phyloP scores from a whole-genome alignment of 345 rosid species.

The Arabidopsis arenosa region DNA sequence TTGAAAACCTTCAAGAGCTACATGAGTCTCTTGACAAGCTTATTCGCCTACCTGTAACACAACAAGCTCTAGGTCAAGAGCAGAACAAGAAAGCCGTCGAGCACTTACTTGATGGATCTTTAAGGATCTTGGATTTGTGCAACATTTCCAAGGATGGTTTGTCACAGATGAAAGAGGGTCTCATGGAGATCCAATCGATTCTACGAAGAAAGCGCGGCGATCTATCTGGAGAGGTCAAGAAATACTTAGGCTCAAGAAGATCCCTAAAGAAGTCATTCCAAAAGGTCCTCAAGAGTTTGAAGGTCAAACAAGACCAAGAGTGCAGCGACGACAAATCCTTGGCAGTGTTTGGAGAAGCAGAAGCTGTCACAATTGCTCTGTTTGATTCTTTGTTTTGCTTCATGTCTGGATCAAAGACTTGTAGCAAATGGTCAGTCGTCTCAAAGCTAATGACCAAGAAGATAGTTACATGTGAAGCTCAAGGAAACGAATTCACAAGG shows the following conservation, averaged over 20 bases:
- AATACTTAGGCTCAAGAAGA: slow-evolving; percentile 37
- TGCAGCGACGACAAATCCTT: background rate
- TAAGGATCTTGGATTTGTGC: slow-evolving; percentile 42
- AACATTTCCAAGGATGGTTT: slow-evolving; percentile 44
- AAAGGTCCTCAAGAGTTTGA: slow-evolving; percentile 28
- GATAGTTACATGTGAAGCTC: background rate
- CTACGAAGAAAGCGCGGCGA: slow-evolving; percentile 33
- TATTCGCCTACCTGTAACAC: slow-evolving; percentile 39
- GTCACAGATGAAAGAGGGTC: slow-evolving; percentile 40
- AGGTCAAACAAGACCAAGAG: slow-evolving; percentile 1
- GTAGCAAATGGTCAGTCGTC: slow-evolving; percentile 7
- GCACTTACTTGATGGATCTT: slow-evolving; percentile 44
- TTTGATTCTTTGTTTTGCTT: slow-evolving; percentile 42
- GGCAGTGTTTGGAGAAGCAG: slow-evolving; percentile 37
- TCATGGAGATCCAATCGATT: slow-evolving; percentile 43
- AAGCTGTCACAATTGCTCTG: slow-evolving; percentile 28
- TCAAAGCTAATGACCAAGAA: slow-evolving; percentile 34
- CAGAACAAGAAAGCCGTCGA: slow-evolving; percentile 22
- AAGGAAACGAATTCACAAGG: slow-evolving; percentile 25
- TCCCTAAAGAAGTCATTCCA: slow-evolving; percentile 28
- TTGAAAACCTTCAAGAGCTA: slow-evolving; percentile 42
- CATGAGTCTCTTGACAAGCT: slow-evolving; percentile 42
- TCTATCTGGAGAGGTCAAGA: slow-evolving; percentile 23
- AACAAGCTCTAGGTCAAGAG: slow-evolving; percentile 40
- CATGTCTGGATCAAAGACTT: slow-evolving; percentile 32